Evolutionary conservation across 2,329 filamentous ascomycete species (phyloP), one percentile per base, ranked within the genome.

Genomic region (Aureobasidium sp.): DNA sequence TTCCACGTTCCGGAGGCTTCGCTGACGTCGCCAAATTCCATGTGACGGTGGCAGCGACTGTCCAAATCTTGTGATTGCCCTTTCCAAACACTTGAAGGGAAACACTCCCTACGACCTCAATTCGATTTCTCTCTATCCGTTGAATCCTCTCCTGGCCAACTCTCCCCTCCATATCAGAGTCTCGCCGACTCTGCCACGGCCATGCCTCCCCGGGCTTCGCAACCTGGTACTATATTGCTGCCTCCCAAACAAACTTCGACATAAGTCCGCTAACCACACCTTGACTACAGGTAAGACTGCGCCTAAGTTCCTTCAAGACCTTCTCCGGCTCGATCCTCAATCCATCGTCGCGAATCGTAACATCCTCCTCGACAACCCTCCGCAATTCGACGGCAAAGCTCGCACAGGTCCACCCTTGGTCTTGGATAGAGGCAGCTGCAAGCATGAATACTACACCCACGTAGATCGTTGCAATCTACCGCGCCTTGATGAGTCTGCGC

Each of bases 361-460:
- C 68, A 72, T 87, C 55, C 79, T 89, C 49, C 79, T 81, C 45
- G 79, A 84, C 63, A 73, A 81, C 29, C 81, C 85, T 48, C 82
- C 81, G 7, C 77, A 79, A n/a, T 81, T 79, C 61, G 71, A 76
- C 61, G 71, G 75, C 41, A 68, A 70, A n/a, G 34, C 57, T 34
- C 70, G 71, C 6, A 16, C 41, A 10, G 64, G 68, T 21, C 68
- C 72, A 27, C 70, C 73, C 16, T 27, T 59, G 30, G 44, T 50
- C 45, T 69, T 75, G 6, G 76, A 77, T 10, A 67, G 67, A 49
- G 71, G 68, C 37, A 81, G 80, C 64, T 88, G 86, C 71, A 77
- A 75, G 59, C 87, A 90, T 74, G 73, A 76, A 32, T 84, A 87
- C 69, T 76, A 79, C 48, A 75, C 75, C 48, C 88, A 89, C 69